A percentile compares a stretch with the other conserved stretches of the same genome.
Conservation (phyloP, 2,329 filamentous ascomycete genomes). For the Colletotrichum sp. region DNA sequence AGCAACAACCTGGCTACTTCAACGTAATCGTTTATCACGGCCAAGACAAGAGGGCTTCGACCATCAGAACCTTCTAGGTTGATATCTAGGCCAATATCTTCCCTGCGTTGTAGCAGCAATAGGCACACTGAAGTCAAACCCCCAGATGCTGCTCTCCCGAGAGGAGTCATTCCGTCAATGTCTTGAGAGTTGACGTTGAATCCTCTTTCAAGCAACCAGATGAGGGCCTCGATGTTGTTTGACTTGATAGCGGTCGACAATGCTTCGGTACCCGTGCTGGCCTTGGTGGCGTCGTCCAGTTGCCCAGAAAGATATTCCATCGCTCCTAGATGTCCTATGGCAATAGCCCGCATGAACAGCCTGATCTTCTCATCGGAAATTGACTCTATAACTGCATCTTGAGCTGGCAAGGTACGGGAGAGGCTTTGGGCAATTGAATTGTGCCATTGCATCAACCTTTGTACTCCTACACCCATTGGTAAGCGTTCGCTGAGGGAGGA, state of each 20-base stretch:
- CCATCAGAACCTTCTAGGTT: background rate
- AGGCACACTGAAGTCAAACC: fast-evolving
- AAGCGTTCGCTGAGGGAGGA: background rate
- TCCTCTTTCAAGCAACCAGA: background rate
- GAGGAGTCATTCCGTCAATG: background rate
- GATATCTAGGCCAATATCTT: background rate
- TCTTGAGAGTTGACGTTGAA: background rate
- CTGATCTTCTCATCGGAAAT: fast-evolving
- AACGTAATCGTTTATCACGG: background rate
- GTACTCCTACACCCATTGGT: background rate
- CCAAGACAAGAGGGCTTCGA: background rate
- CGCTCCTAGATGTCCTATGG: background rate
- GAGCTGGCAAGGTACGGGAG: background rate
- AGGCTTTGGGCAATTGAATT: background rate
- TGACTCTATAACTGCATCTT: background rate
- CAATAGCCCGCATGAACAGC: background rate
- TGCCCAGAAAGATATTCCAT: background rate
- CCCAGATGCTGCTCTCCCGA: background rate
- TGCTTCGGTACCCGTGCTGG: background rate
- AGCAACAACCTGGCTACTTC: background rate
- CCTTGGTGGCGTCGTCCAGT: background rate
- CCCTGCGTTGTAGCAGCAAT: background rate
- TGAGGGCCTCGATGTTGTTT: background rate
- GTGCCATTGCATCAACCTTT: background rate
- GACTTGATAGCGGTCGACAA: background rate